Conservation (phyloP, 2,329 filamentous ascomycete species). For the Blumeria graminis region DNA sequence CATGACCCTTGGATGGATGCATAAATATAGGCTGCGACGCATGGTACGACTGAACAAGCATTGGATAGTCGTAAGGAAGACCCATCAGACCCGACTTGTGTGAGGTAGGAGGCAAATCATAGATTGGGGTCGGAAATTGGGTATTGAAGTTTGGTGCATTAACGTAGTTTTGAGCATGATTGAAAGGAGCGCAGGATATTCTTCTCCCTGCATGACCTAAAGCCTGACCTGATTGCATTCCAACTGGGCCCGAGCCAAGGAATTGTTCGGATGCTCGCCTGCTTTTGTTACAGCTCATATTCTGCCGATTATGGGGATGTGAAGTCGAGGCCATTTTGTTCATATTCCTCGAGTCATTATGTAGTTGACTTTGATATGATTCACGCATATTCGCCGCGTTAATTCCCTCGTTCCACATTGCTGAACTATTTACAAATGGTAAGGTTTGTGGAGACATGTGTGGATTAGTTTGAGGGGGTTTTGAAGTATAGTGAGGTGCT, state of each 20-base stretch:
- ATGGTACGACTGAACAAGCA: conserved; percentile 13
- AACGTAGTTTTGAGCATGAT: conserved; percentile 14
- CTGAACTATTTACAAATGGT: conserved; percentile 7
- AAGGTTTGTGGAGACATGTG: conserved; percentile 9
- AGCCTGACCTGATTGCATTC: conserved; percentile 4
- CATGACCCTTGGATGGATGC: conserved; percentile 14
- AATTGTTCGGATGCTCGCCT: too few species aligned
- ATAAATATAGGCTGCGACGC: conserved; percentile 10
- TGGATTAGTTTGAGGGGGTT: conserved; percentile 7
- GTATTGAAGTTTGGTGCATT: conserved; percentile 12
- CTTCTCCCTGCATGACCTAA: conserved; percentile 11
- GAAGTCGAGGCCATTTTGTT: conserved; percentile 4
- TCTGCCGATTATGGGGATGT: too few species aligned
- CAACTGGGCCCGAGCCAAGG: too few species aligned
- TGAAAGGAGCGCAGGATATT: conserved; percentile 10
- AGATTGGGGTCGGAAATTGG: conserved; percentile 17
- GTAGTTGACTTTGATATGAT: conserved; percentile 9
- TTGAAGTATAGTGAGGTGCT: too few species aligned
- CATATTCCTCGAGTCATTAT: conserved; percentile 11
- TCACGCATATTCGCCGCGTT: conserved; percentile 10
- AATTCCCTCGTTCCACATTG: conserved; percentile 12
- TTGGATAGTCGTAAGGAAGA: conserved; percentile 16
- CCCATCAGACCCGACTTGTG: conserved; percentile 15
- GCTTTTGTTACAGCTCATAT: too few species aligned
- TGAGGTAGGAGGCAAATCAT: conserved; percentile 17